Evolutionary conservation across 306 rosid genomes (phyloP), one percentile per base, ranked within the genome.

Genomic region (Cercis canadensis): DNA sequence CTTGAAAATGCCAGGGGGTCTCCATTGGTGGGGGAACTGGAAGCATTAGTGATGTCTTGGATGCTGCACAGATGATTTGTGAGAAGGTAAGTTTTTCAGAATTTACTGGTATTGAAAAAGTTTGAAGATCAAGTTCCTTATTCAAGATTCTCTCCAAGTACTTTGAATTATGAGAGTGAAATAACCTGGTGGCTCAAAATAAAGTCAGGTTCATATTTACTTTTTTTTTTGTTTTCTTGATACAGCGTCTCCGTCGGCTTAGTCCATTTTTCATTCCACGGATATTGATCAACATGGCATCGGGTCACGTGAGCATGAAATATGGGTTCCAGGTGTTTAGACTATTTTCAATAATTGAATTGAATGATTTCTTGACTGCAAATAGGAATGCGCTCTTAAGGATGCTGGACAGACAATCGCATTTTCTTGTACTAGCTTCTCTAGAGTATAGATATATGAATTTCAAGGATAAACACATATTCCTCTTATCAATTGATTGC

Each of bases 271-370:
- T 94, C 68, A 87, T 94, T 65, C 98, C 96, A 4, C 89, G 95
- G 72, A 94, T 94, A 81, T 68, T 90, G 83, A 87, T 94, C 78
- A 90, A 94, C 81, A 90, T 94, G 98, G 98, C 98, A 58, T 86
- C 98, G 37, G 97, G 98, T 61, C 98, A 90, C 44, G 86, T 94
- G 79, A 90, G 98, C 97, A 94, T 94, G 95, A 94, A 86, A 75
- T 94, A 90, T 80, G 96, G 97, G 45, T 89, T 94, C 74, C 97
- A 94, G 95, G 98, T 94, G 75, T 37, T 16, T 57, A 24, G 18
- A 33, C 60, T 37, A 44, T 71, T 74, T 72, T 46, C 70, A n/a
- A 39, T 54, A 53, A 33, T 60, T 21, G 21, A 54, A 69, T 70
- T 57, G 13, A 72, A 79, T 49, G 29, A 24, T 24, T 24, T 74